Evolutionary conservation across 495 filamentous ascomycete genomes (phyloP).

Genomic region (Penicillium bovifimosum): DNA sequence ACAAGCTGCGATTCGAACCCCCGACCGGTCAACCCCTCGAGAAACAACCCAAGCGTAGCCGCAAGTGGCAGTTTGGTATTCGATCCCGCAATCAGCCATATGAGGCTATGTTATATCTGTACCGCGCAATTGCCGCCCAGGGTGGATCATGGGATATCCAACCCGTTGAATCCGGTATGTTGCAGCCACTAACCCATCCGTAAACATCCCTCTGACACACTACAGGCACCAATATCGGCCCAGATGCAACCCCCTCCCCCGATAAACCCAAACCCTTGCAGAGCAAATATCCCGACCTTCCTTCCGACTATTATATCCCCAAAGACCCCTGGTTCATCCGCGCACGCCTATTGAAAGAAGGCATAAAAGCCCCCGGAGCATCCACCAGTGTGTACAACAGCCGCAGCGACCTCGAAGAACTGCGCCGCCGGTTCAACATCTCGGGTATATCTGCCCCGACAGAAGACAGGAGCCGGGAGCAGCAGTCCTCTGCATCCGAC

Average conservation of each 20-base stretch:
- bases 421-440: constrained; percentile 44
- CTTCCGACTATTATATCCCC: constrained; percentile 67
- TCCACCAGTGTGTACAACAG: constrained; percentile 53
- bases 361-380: constrained; percentile 49
- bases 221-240: constrained; percentile 26
- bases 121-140: constrained; percentile 80
- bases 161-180: constrained; percentile 38
- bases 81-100: constrained; percentile 86
- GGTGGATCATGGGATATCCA: constrained; percentile 75
- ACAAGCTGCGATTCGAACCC: constrained; percentile 54
- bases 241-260: constrained; percentile 16
- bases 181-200: not conserved
- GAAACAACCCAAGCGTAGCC: constrained; percentile 57
- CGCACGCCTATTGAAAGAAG: constrained; percentile 77
- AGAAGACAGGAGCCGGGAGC: constrained; percentile 29
- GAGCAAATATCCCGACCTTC: constrained; percentile 42
- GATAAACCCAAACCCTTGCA: constrained; percentile 38
- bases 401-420: constrained; percentile 50
- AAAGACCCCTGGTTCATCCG: constrained; percentile 95
- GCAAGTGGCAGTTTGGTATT: constrained; percentile 97
- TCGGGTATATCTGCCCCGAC: constrained; percentile 34
- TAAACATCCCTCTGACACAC: not conserved
- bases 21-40: constrained; percentile 62
- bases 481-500: constrained; percentile 24
- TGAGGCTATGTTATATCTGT: constrained; percentile 90